Base-by-base conservation (phyloP, 345 rosid genomes). In the Populus alba region DNA sequence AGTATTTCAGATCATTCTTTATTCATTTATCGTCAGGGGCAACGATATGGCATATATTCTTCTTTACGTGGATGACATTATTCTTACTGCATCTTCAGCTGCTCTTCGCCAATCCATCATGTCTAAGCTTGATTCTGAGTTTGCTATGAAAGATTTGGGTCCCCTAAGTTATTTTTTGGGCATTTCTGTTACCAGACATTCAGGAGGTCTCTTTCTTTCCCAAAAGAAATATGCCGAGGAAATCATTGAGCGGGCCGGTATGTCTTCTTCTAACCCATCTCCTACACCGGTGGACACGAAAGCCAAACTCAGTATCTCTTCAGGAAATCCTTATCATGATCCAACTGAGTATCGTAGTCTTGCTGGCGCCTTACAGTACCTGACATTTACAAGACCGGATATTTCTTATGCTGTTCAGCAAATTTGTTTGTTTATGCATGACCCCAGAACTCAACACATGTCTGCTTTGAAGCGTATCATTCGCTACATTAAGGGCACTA, bases 111-210 rank as follows among this genome's bases (percentile, higher is more conserved):
- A n/a, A 17, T 6, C 23, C 1, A 73, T 73, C 8, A 73, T 73
- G 0, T 15, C 11, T 8, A 38, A 38, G 8, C 41, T 38, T 7
- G 41, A 51, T 22, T 16, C 68, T 37, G 62, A 71, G 12, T 71
- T 70, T 25, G 73, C 73, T 4, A 25, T 71, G 74, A 71, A 71
- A 23, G 39, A 71, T 20, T 41, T 71, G 23, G 75, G 76, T 7
- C 75, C 66, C 35, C 20, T 73, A 29, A 73, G 66, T 20, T 73
- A 49, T 73, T 73, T 73, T 55, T n/a, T 73, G 49, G 75, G 65
- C 20, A 29, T 73, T 3, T n/a, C 75, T 0, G 75, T 55, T 15
- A 70, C 59, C 2, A 0, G 73, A 43, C 35, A 45, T 25, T 1
- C 9, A 1, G 59, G 11, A 12, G 37, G 73, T 3, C 16, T 70